Evolutionary conservation across 176 grass and related monocot species (phyloP), one percentile per base, ranked within the genome.

Genomic region (Poa pratensis): DNA sequence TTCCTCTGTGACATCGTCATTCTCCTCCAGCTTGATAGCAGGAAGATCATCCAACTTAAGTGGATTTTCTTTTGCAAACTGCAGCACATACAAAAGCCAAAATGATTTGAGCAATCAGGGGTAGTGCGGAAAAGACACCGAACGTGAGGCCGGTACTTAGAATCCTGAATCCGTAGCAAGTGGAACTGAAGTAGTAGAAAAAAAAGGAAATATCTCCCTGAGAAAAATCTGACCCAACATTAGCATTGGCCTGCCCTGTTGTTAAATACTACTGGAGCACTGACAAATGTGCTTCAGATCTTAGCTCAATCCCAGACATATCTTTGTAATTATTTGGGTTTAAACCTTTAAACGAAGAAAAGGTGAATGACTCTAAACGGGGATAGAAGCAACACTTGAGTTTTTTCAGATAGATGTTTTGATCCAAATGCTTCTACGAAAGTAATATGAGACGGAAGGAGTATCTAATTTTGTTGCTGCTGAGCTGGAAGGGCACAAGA

Each of bases 41-140:
- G 88, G 89, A 82, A 91, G 69, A n/a, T n/a, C n/a, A 49, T 97
- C 80, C 62, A 91, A 66, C 51, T 93, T 76, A 69, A 94, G 84
- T 40, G 88, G 88, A 84, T 94, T 97, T 78, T 37, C 76, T 81
- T 87, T 94, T 15, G 86, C 88, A 16, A 94, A 93, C 95, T 97
- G 79, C 84, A 91, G 63, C 9, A 73, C 13, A 51, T n/a, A 84
- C 61, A 86, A 58, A 70, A 82, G 5, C 82, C 65, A 1, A 86
- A 9, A 70, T 76, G 9, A 16, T 83, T 60, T 50, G 16, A 24
- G 16, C 26, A 70, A 54, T 15, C n/a, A 2, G 2, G 3, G 32
- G 12, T 13, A n/a, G 5, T 27, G 82, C 5, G 7, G 66, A 40
- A 61, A 16, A 65, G 16, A 76, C 4, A 74, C 1, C 27, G 14